Base-by-base conservation (phyloP, 169 alveolate genomes). In the Theileria orientalis region DNA sequence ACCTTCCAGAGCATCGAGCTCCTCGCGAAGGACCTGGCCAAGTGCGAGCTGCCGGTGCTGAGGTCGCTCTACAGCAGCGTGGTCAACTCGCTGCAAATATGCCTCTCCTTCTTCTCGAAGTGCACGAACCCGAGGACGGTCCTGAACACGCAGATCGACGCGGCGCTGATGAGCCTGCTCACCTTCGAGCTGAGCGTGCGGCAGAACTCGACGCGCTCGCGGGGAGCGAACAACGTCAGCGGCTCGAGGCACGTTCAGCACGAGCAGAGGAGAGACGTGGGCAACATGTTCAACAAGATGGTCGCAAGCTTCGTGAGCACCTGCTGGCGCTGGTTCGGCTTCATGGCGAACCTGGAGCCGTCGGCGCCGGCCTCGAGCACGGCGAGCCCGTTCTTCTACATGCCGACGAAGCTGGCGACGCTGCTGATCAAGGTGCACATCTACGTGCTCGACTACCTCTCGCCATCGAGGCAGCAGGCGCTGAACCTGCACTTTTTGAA, bases 281-380 rank as follows among this genome's bases (percentile, higher is more conserved):
- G 76, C 9, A 35, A 25, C 14, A 5, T 79, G 64, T 23, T 79
- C 52, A 71, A 44, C 23, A 23, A 54, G 25, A 30, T 44, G 41
- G 71, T 70, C 29, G 11, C 73, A 1, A 47, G n/a, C 25, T 21
- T 63, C 2, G 66, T 66, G 32, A 37, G 54, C 25, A 23, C 70
- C n/a, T 79, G 87, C 35, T 79, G 87, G 87, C 56, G 60, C 9
- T 79, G 87, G 87, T 60, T 79, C 49, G 73, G 64, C 37, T 8
- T 62, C 16, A 44, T 79, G 19, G 76, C 54, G n/a, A 49, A 74
- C 33, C n/a, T 71, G 35, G 27, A 41, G 21, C 56, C 83, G 1
- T 14, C 21, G 7, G 72, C 77, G 2, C 83, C 87, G 3, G 41
- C 83, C 35, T 68, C 67, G 54, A 62, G 83, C 29, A 64, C 84